Conservation (phyloP, 2,329 filamentous ascomycete genomes). For the Fusarium keratoplasticum region DNA sequence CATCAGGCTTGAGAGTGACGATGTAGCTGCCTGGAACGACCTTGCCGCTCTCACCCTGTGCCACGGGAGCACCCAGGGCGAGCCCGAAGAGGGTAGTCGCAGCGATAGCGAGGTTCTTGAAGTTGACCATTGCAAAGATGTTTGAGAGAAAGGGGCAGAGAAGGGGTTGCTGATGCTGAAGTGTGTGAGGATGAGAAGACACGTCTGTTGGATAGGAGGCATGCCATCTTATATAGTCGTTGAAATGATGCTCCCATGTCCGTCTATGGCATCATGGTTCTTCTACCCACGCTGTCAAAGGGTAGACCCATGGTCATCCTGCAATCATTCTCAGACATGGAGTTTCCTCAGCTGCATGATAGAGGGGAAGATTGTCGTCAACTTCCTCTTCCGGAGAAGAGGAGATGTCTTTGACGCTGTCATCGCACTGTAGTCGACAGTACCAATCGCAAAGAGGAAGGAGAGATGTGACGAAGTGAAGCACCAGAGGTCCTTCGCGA, state of each 20-base stretch:
- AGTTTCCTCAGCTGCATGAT: conserved; percentile 14
- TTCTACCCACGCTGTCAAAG: neutral
- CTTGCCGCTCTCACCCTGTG: conserved; percentile 27
- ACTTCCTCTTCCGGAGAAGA: conserved; percentile 39
- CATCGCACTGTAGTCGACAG: conserved; percentile 14
- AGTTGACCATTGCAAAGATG: conserved; percentile 45
- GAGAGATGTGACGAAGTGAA: conserved; percentile 20
- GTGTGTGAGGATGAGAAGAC: conserved; percentile 22
- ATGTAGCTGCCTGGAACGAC: conserved; percentile 64
- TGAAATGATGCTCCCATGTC: neutral
- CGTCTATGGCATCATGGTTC: conserved; percentile 6
- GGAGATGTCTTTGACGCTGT: conserved; percentile 12
- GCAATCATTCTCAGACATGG: conserved; percentile 8
- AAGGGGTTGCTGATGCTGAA: conserved; percentile 13
- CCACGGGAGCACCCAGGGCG: conserved; percentile 36
- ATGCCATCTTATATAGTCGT: conserved; percentile 37
- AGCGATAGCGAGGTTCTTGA: conserved; percentile 43
- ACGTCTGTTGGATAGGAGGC: conserved; percentile 1
- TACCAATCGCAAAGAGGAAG: conserved; percentile 41
- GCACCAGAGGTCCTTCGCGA: conserved; percentile 5
- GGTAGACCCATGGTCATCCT: conserved; percentile 6
- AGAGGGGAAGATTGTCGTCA: conserved; percentile 27
- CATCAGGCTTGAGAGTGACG: conserved; percentile 69
- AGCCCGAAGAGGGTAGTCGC: conserved; percentile 42
- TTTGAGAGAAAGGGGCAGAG: neutral